Percentiles rank a stretch among this genome's conserved stretches.
These are phyloP conservation scores for Brassica napus DNA, from an alignment of 345 rosid species.

Conservation along the genomic window DNA sequence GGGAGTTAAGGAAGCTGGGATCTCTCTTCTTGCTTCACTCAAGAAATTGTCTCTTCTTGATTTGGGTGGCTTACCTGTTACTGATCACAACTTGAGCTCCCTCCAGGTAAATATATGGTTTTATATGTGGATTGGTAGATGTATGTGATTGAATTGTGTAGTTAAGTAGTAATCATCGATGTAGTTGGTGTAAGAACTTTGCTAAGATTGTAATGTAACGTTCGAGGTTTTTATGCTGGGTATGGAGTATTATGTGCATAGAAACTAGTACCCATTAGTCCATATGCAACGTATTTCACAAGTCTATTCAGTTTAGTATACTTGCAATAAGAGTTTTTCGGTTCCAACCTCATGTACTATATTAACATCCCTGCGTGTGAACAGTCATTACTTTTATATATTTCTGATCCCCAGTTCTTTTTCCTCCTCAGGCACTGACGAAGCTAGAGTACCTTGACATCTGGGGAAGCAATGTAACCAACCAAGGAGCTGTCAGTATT, in stretches of 20 bases:
- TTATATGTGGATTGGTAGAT: not conserved
- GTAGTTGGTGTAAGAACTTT: not conserved
- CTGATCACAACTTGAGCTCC: constrained; percentile 58
- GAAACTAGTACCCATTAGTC: not conserved
- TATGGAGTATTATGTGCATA: too few species aligned
- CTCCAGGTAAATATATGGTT: constrained; percentile 66
- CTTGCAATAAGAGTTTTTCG: too few species aligned
- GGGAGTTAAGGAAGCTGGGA: constrained; percentile 58
- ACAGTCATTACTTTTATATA: not conserved
- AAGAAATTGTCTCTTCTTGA: constrained; percentile 58
- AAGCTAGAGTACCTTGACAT: constrained; percentile 86
- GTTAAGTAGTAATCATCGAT: not conserved
- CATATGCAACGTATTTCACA: too few species aligned
- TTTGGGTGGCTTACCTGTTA: constrained; percentile 89
- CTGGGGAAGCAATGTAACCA: constrained; percentile 82
- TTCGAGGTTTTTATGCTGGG: too few species aligned
- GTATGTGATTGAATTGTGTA: constrained; percentile 8
- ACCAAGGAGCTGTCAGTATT: constrained; percentile 59
- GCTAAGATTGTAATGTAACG: not conserved
- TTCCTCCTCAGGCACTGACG: constrained; percentile 53
- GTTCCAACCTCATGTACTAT: too few species aligned
- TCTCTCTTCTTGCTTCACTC: constrained; percentile 67
- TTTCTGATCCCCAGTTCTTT: not conserved
- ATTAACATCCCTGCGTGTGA: not conserved
- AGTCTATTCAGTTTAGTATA: too few species aligned